These are phyloP conservation scores for Zanthoxylum bungeanum DNA, from an alignment of 345 rosid genomes.

Conservation along the genomic window DNA sequence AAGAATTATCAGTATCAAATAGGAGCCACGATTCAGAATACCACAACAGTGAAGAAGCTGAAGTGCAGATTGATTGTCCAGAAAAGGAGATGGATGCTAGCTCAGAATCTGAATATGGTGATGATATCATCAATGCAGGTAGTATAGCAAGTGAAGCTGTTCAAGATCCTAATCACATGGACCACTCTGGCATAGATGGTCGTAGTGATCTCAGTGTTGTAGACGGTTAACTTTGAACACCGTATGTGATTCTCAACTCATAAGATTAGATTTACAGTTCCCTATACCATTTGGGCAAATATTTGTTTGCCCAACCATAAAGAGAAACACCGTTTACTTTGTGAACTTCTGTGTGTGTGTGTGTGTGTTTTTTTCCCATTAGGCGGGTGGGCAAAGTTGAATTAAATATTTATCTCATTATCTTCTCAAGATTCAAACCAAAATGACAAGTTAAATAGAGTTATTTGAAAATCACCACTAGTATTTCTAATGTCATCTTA, in stretches of 20 bases:
- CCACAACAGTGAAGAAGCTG: slow-evolving; percentile 43
- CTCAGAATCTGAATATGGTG: slow-evolving; percentile 61
- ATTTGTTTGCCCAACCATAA: not conserved
- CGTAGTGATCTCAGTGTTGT: slow-evolving; percentile 8
- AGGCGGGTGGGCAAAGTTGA: too few relatives aligned
- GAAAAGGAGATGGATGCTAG: slow-evolving; percentile 63
- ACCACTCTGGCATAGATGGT: slow-evolving; percentile 3
- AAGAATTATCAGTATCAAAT: slow-evolving; percentile 37
- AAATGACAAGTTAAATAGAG: too few relatives aligned
- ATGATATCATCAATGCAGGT: slow-evolving; percentile 21
- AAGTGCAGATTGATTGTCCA: slow-evolving; percentile 63
- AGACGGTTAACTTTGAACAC: slow-evolving; percentile 5
- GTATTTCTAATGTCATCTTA: too few relatives aligned
- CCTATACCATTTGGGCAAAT: not conserved
- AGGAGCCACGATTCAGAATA: slow-evolving; percentile 38
- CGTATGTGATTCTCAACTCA: not conserved
- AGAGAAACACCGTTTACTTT: not conserved
- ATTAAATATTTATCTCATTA: too few relatives aligned
- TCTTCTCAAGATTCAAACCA: too few relatives aligned
- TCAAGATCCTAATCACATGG: not conserved
- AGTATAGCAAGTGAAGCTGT: slow-evolving; percentile 3
- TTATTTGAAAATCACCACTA: too few relatives aligned
- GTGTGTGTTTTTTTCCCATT: too few relatives aligned
- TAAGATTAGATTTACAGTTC: not conserved
- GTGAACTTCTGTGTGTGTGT: too few relatives aligned